Base-by-base conservation (phyloP, 345 rosid species). In the Populus alba region DNA sequence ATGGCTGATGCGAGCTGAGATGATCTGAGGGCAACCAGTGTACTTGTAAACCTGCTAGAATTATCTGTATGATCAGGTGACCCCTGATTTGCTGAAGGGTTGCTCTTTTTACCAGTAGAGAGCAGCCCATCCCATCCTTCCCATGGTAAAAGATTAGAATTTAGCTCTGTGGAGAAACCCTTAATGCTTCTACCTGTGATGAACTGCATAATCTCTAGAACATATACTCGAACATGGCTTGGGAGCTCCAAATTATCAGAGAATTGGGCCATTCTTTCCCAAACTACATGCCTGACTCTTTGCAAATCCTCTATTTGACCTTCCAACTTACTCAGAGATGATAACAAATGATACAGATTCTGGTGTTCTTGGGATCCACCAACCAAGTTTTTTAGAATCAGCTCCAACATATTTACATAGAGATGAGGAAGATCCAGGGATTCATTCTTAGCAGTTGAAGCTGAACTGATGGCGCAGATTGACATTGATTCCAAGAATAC, bases 1-100 rank as follows among this genome's bases (percentile, higher is more conserved):
- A 96, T 85, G 81, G 87, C 74, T 70, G 88, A 86, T 18, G 81
- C 88, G 68, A 96, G 89, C 85, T 91, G 97, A 76, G 97, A 87
- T 47, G 99, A 89, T 84, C 89, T 91, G n/a, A 96, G 97, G 76
- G 98, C 94, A 38, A 94, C 98, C 71, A 96, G 81, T 73, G 97
- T 90, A 81, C 87, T 89, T 59, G 95, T 87, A 68, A 92, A 88
- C 85, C 91, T 86, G 84, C 83, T 88, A 69, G 94, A 89, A 81
- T 88, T 57, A 81, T 89, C 93, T 68, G 85, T 70, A 70, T 85
- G 77, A 75, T 91, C 92, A 10, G 80, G 85, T 77, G 82, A 79
- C 12, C 85, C 81, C 23, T 66, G 80, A 88, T 72, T 68, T 49
- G 74, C 74, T 29, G 84, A 70, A 35, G 75, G 78, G 80, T 81